These are phyloP conservation scores for Syncephalastrum monosporum DNA, from an alignment of 371 early-diverging fungal genomes.

Conservation along the genomic window DNA sequence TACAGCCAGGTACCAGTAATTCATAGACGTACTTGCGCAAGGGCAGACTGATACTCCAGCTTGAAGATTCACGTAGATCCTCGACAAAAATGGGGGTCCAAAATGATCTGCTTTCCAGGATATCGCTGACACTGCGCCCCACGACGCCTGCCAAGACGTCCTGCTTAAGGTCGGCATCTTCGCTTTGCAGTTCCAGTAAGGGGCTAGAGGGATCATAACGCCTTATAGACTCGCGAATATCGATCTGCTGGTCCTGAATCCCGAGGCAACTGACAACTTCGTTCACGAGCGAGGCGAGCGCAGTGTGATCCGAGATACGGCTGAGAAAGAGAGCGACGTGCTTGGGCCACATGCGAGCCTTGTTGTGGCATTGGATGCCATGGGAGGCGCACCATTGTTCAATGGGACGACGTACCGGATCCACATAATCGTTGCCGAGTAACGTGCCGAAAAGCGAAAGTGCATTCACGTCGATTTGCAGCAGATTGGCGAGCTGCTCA, in stretches of 20 bases:
- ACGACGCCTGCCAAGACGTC: constrained; percentile 13
- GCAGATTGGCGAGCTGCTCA: constrained; percentile 28
- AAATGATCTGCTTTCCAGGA: constrained; percentile 39
- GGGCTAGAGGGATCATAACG: constrained; percentile 29
- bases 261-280: no score
- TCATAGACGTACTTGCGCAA: constrained; percentile 51
- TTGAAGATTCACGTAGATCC: constrained; percentile 45
- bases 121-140: constrained; percentile 48
- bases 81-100: constrained; percentile 59
- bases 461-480: constrained; percentile 28
- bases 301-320: no score
- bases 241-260: no score
- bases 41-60: constrained; percentile 46
- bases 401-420: constrained; percentile 30
- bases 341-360: constrained; percentile 28
- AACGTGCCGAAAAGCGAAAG: constrained; percentile 56
- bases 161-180: constrained; percentile 6
- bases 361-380: constrained; percentile 15
- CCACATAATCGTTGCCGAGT: constrained; percentile 57
- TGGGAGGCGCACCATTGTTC: constrained; percentile 34
- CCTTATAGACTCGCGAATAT: constrained; percentile 21
- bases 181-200: not conserved
- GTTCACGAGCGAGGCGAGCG: no score
- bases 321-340: constrained; percentile 23
- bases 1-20: constrained; percentile 6